Percentiles rank a stretch among this genome's conserved stretches.
Conservation (phyloP, 208 protist genomes). For the Kentomonas sorsogonicus region DNA sequence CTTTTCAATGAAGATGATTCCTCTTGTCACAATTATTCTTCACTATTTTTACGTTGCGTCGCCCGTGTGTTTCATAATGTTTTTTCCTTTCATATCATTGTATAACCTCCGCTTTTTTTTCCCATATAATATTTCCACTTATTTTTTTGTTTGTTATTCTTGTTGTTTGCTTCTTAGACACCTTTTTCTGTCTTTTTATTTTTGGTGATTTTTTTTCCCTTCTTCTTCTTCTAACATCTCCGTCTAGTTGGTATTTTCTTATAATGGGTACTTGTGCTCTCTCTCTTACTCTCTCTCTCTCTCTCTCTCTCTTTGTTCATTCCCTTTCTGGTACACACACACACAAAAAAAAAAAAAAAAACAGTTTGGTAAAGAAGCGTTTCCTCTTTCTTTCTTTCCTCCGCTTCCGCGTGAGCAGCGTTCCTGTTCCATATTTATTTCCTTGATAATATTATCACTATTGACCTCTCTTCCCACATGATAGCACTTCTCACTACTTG, state of each 20-base stretch:
- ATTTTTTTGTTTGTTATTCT: constrained; percentile 1
- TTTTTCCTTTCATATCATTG: constrained; percentile 3
- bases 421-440: too few species aligned
- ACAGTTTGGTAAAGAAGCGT: too few species aligned
- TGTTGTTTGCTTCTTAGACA: too few species aligned
- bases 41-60: neutral
- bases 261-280: neutral
- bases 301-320: constrained; percentile 1
- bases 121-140: constrained; percentile 6
- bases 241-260: constrained; percentile 4
- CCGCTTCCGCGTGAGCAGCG: too few species aligned
- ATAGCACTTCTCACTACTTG: too few species aligned
- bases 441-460: too few species aligned
- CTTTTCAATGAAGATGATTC: neutral
- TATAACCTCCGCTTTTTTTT: constrained; percentile 9
- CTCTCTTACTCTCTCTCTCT: constrained; percentile 14
- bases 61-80: constrained; percentile 7
- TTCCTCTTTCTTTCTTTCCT: constrained; percentile 4
- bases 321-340: constrained; percentile 7
- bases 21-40: neutral
- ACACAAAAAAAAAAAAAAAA: too few species aligned
- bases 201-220: constrained; percentile 6
- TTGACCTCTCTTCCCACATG: too few species aligned
- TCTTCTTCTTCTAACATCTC: neutral
- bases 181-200: neutral